Conservation (phyloP, 192 early-diverging fungal species). For the Linnemannia exigua region DNA sequence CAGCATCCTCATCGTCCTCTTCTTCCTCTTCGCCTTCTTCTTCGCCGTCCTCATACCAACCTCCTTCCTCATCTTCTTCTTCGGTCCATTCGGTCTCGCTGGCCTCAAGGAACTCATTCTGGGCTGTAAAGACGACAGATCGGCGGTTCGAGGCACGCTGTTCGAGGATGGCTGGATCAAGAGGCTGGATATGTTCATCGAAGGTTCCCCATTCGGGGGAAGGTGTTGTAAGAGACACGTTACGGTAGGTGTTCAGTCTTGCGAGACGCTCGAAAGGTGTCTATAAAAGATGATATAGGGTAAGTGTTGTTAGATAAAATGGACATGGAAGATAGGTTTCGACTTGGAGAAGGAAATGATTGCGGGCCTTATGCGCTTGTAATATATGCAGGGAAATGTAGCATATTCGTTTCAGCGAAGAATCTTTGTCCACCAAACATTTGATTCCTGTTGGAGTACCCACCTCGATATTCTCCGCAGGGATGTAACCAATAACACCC, state of each 20-base stretch:
- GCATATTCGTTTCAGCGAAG: not conserved
- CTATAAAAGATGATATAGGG: slow-evolving; percentile 37
- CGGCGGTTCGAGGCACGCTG: slow-evolving; percentile 36
- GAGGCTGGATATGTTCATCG: slow-evolving; percentile 45
- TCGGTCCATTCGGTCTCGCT: slow-evolving; percentile 64
- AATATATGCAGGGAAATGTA: not conserved
- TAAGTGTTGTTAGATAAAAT: not conserved
- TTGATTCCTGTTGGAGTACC: not conserved
- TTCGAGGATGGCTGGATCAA: slow-evolving; percentile 39
- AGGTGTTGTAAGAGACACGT: slow-evolving; percentile 62
- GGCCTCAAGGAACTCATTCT: slow-evolving; percentile 56
- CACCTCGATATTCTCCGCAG: slow-evolving; percentile 91
- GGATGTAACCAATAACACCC: slow-evolving; percentile 86
- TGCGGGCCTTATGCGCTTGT: not conserved
- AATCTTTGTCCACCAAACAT: not conserved
- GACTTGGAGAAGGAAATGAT: not conserved
- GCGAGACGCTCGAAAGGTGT: slow-evolving; percentile 86
- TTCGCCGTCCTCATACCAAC: slow-evolving; percentile 58
- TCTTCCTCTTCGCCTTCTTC: slow-evolving; percentile 67
- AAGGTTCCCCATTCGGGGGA: slow-evolving; percentile 51
- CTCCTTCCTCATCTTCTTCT: slow-evolving; percentile 66
- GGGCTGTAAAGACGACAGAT: slow-evolving; percentile 43
- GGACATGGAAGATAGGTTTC: not conserved
- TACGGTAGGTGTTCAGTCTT: slow-evolving; percentile 80
- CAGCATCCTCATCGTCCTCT: slow-evolving; percentile 53